phyloP scores from a whole-genome alignment of 2,329 filamentous ascomycete species.

The Aspergillus jensenii region DNA sequence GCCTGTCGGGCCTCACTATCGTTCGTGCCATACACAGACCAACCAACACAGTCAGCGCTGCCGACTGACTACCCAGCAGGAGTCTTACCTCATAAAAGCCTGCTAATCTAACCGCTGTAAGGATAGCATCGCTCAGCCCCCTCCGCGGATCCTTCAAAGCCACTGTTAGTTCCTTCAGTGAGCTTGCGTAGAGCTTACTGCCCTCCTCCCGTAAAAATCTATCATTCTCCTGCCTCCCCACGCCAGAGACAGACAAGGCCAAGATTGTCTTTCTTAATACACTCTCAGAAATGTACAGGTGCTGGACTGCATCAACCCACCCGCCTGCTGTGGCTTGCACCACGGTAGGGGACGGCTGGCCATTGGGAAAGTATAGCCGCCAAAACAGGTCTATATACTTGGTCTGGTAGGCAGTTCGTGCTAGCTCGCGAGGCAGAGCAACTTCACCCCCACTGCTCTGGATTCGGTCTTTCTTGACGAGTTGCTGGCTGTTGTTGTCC shows the following conservation, averaged over 20 bases:
- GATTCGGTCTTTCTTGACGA: background rate
- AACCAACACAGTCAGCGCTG: background rate
- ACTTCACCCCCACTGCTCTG: background rate
- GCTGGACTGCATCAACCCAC: slow-evolving; percentile 4
- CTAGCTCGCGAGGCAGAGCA: background rate
- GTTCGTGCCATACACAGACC: slow-evolving; percentile 2
- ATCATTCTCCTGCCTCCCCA: slow-evolving; percentile 1
- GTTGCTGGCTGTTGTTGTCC: background rate
- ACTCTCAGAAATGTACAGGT: background rate
- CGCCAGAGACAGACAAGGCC: slow-evolving; percentile 1
- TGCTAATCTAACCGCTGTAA: slow-evolving; percentile 3
- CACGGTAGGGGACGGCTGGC: background rate
- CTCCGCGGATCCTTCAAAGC: slow-evolving; percentile 1
- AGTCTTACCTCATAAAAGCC: slow-evolving; percentile 7
- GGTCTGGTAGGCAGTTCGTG: slow-evolving; percentile 3
- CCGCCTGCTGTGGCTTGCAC: background rate
- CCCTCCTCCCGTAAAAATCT: slow-evolving; percentile 5
- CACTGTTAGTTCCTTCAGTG: background rate
- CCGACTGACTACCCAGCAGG: background rate
- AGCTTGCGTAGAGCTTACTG: background rate
- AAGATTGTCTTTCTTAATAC: slow-evolving; percentile 1
- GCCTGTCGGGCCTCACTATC: background rate
- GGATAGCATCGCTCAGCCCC: background rate
- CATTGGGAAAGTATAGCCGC: slow-evolving; percentile 9
- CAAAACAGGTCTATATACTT: slow-evolving; percentile 11